Evolutionary conservation across 768 basidiomycete species (phyloP).

Genomic region (Gymnopilus dilepis): DNA sequence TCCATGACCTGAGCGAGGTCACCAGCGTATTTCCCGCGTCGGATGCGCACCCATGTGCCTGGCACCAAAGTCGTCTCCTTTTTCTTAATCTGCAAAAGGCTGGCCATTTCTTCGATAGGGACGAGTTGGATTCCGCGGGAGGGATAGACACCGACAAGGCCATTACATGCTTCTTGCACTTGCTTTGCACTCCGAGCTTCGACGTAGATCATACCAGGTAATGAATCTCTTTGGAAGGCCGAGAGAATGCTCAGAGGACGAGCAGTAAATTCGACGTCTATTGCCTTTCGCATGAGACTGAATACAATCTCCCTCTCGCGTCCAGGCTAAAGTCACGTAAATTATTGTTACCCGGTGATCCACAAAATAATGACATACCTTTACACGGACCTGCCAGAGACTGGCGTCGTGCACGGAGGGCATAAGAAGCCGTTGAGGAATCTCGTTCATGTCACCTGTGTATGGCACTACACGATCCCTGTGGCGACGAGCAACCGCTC

Average conservation of each 20-base stretch:
- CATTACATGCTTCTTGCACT: conserved; percentile 83
- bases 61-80: conserved; percentile 83
- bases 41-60: conserved; percentile 95
- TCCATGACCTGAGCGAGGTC: conserved; percentile 97
- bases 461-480: conserved; percentile 71
- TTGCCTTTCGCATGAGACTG: conserved; percentile 92
- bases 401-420: conserved; percentile 95
- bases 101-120: conserved; percentile 98
- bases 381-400: conserved; percentile 94
- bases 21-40: conserved; percentile 90
- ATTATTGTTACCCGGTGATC: neutral
- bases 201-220: conserved; percentile 95
- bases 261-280: conserved; percentile 80
- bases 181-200: conserved; percentile 90
- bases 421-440: conserved; percentile 94
- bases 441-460: conserved; percentile 90
- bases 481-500: conserved; percentile 81
- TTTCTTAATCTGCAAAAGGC: conserved; percentile 93
- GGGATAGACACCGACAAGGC: conserved; percentile 91
- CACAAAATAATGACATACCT: conserved; percentile 52
- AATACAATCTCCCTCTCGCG: conserved; percentile 93
- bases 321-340: conserved; percentile 62
- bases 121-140: conserved; percentile 84
- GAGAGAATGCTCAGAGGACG: conserved; percentile 87
- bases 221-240: conserved; percentile 94